phyloP scores from a whole-genome alignment of 805 yeast genomes.

The Yarrowia deformans region DNA sequence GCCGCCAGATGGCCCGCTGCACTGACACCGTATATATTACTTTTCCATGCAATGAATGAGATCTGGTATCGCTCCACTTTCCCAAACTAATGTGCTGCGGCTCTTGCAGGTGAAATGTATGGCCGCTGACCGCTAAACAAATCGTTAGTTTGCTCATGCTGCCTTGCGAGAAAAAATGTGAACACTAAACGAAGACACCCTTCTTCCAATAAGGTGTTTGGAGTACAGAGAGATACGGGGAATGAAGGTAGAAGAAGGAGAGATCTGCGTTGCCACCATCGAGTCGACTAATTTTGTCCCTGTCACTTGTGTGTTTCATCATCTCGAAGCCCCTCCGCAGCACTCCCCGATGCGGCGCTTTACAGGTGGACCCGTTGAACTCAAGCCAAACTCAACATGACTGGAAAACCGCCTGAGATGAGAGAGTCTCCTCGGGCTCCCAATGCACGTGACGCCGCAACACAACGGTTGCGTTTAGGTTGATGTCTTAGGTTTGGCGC shows the following conservation, averaged over 20 bases:
- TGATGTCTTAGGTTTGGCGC: slow-evolving; percentile 24
- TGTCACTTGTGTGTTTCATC: too few species aligned
- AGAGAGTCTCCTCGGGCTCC: background rate
- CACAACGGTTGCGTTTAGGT: slow-evolving; percentile 19
- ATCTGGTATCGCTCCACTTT: background rate
- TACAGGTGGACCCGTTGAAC: background rate
- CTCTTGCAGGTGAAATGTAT: slow-evolving; percentile 1
- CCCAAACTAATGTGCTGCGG: background rate
- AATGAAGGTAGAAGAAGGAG: background rate
- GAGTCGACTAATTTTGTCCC: too few species aligned
- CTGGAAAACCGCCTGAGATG: slow-evolving; percentile 5
- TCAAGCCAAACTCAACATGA: background rate
- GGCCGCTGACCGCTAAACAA: background rate
- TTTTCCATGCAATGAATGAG: too few species aligned
- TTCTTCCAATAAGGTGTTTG: slow-evolving; percentile 1
- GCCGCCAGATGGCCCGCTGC: too few species aligned
- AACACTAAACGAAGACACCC: background rate
- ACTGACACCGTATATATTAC: too few species aligned
- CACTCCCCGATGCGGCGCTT: too few species aligned
- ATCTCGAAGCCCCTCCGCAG: too few species aligned
- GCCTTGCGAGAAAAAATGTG: slow-evolving; percentile 9
- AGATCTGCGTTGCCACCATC: background rate
- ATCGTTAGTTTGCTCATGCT: slow-evolving; percentile 10
- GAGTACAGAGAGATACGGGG: slow-evolving; percentile 4
- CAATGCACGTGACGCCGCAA: slow-evolving; percentile 35